Evolutionary conservation across 768 basidiomycete genomes (phyloP).

Genomic region (Tubosaeta sp.): DNA sequence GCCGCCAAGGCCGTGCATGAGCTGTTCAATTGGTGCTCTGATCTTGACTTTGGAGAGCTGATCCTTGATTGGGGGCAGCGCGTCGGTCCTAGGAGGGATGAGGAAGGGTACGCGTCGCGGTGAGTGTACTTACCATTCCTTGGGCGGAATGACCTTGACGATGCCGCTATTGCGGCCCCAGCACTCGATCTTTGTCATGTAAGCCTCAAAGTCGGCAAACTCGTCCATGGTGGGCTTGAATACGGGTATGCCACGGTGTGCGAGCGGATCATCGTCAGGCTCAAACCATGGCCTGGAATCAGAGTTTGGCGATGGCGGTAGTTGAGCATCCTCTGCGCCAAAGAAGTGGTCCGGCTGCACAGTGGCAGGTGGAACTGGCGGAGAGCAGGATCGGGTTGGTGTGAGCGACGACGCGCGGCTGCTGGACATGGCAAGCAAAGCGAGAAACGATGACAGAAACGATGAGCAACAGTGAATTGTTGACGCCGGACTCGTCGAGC

Average conservation of each 20-base stretch:
- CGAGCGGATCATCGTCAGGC: constrained; percentile 76
- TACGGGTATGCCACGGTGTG: constrained; percentile 89
- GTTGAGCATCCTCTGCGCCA: constrained; percentile 41
- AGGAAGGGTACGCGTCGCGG: constrained; percentile 16
- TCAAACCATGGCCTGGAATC: constrained; percentile 64
- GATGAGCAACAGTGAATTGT: neutral
- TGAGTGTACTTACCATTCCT: constrained; percentile 69
- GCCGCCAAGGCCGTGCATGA: constrained; percentile 82
- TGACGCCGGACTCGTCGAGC: constrained; percentile 1
- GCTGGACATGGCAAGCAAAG: constrained; percentile 16
- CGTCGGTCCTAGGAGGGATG: constrained; percentile 50
- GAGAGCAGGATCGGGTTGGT: constrained; percentile 48
- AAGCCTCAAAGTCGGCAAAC: constrained; percentile 87
- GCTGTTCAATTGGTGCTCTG: constrained; percentile 88
- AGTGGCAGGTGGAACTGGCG: constrained; percentile 37
- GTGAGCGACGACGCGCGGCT: constrained; percentile 32
- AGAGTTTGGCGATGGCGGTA: constrained; percentile 59
- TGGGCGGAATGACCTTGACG: constrained; percentile 93
- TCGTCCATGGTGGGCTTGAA: constrained; percentile 94
- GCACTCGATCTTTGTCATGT: constrained; percentile 79
- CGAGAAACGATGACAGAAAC: neutral
- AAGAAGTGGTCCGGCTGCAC: constrained; percentile 86
- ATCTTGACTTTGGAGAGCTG: constrained; percentile 75
- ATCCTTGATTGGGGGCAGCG: constrained; percentile 67
- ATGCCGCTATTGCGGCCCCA: constrained; percentile 93